Percentiles rank a stretch among this genome's conserved stretches.
phyloP scores from a whole-genome alignment of 108 stramenopile genomes.

The Cyclotella atomus region DNA sequence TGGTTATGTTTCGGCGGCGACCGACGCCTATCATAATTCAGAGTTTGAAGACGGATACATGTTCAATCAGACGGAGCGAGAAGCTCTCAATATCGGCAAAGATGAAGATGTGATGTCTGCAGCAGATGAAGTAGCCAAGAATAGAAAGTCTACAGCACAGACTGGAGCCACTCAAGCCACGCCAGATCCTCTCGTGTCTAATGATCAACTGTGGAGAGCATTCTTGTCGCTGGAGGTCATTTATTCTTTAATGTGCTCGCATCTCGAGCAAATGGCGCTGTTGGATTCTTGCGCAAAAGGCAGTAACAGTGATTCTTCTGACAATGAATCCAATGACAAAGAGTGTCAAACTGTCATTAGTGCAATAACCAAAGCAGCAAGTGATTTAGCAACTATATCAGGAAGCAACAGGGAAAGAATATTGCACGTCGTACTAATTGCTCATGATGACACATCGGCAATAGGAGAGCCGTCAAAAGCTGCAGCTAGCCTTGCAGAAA shows the following conservation, averaged over 20 bases:
- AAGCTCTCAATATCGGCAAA: constrained; percentile 43
- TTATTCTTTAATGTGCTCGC: constrained; percentile 40
- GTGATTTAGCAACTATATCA: constrained; percentile 82
- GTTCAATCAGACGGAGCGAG: constrained; percentile 49
- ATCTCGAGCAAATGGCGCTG: constrained; percentile 34
- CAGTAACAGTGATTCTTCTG: neutral
- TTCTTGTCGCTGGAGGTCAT: constrained; percentile 68
- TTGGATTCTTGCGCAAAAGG: constrained; percentile 10
- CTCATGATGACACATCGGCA: constrained; percentile 50
- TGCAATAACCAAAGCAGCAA: constrained; percentile 64
- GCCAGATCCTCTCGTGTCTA: constrained; percentile 46
- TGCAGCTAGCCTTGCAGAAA: constrained; percentile 36
- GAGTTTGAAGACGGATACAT: constrained; percentile 73
- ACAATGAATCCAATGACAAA: constrained; percentile 5
- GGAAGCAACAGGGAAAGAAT: constrained; percentile 80
- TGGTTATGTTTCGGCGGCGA: constrained; percentile 57
- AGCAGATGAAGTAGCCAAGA: constrained; percentile 3
- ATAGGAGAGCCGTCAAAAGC: constrained; percentile 19
- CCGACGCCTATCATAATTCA: constrained; percentile 77
- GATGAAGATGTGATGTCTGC: neutral
- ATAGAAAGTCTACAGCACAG: constrained; percentile 12
- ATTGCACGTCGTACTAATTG: constrained; percentile 62
- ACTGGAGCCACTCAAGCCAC: constrained; percentile 40
- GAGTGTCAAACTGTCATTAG: constrained; percentile 31
- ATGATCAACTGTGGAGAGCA: constrained; percentile 69